Conservation (phyloP, 805 yeast species). For the Cyberlindnera subsufficiens region DNA sequence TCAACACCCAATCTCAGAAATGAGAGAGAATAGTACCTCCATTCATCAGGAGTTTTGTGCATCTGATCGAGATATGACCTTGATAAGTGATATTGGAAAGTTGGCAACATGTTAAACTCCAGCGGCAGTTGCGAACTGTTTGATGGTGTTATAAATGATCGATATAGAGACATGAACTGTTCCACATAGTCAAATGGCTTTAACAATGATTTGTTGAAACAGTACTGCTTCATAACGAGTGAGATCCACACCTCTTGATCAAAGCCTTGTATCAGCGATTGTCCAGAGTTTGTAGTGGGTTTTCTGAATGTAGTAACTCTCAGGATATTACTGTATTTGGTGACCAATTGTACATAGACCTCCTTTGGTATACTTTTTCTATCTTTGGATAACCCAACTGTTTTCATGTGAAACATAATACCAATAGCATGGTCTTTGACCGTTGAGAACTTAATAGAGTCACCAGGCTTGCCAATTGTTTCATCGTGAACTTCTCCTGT, state of each 20-base stretch:
- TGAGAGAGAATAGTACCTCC: constrained; percentile 87
- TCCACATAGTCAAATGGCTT: neutral
- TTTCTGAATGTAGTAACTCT: constrained; percentile 80
- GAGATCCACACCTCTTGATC: constrained; percentile 61
- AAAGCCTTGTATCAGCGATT: constrained; percentile 43
- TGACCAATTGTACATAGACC: constrained; percentile 70
- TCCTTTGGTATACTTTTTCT: constrained; percentile 23
- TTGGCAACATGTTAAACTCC: constrained; percentile 81
- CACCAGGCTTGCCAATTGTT: constrained; percentile 73
- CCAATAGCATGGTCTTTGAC: constrained; percentile 81
- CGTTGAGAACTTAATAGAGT: constrained; percentile 73
- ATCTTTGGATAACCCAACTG: constrained; percentile 30
- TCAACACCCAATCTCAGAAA: constrained; percentile 79
- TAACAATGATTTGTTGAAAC: neutral
- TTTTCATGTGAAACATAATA: constrained; percentile 70
- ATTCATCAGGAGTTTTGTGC: constrained; percentile 95
- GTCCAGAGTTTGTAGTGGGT: constrained; percentile 43
- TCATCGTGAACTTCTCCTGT: constrained; percentile 81
- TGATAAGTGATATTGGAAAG: constrained; percentile 87
- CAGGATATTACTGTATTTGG: constrained; percentile 71
- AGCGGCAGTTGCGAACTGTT: constrained; percentile 72
- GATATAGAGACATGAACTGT: constrained; percentile 68
- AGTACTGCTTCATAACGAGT: neutral
- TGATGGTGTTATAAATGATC: constrained; percentile 84
- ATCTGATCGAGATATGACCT: constrained; percentile 91